Base-by-base conservation (phyloP, 2,329 filamentous ascomycete genomes). In the Niveomyces coronatus region DNA sequence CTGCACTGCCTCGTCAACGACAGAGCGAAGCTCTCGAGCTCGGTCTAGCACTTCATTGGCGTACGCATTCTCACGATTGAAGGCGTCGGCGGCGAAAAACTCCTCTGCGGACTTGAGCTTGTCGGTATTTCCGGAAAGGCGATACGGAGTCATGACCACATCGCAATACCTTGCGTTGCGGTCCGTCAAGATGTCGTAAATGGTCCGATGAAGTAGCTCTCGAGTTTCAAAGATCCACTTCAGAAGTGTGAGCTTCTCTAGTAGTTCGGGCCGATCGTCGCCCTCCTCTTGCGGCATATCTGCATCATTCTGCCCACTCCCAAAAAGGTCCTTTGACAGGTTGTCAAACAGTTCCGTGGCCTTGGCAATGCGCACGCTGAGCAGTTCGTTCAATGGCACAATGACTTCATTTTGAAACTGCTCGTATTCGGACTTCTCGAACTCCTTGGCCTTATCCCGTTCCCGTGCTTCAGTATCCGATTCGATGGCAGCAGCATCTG, bases 141-240 rank as follows among this genome's bases (percentile, higher is more conserved):
- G 70, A 55, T 94, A 95, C 0, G 89, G 88, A 4, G 79, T 75
- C 7, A 93, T 64, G 7, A 95, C 82, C 49, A 95, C 81, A 39
- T 83, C 78, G 47, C 83, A 79, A 58, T 94, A 96, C 23, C 85
- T 80, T 42, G 87, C 75, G 52, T 94, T 91, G 36, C 88, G 82
- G 55, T 88, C 85, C 15, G 79, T 80, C 23, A 94, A 74, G 9
- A 96, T 65, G 49, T 93, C 84, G 53, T 86, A 94, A 37, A 89
- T 74, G 50, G 86, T 83, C 30, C 85, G 79, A 61, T 96, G 82
- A 8, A 96, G 69, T 32, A 75, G 71, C 60, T 98, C 91, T n/a
- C 88, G 79, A 1, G 84, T 82, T 56, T 98, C 91, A 50, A 95
- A 96, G 8, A 96, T 78, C 88, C 91, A 96, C 53, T 96, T 98